Base-by-base conservation (phyloP, 2,329 filamentous ascomycete species). In the Dactylellina leptospora region DNA sequence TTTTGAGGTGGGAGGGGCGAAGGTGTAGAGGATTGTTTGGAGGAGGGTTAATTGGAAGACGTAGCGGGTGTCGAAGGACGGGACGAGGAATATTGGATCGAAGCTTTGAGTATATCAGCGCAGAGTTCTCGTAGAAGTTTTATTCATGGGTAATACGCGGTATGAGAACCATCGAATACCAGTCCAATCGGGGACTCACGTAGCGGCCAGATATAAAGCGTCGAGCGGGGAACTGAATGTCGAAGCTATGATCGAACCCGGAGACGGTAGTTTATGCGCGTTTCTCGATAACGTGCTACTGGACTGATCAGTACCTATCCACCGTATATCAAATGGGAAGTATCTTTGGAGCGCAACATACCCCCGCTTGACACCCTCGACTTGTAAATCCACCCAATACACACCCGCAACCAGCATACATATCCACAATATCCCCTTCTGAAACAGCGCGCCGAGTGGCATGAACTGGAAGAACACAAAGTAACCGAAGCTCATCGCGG, bases 381-480 rank as follows among this genome's bases (percentile, higher is more conserved):
- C 91, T 80, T 97, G 93, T n/a, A 99, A 83, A 80, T 99, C 95
- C 63, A 97, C 89, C 93, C 93, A 97, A 92, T 93, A 97, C 66
- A 99, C 91, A 25, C 95, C 93, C 0, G 93, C 92, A 69, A 96
- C 90, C 36, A 88, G 90, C 76, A 99, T 86, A 75, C 97, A 86
- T 72, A 87, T 85, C 93, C 95, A 97, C 58, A 97, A 82, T 51
- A 92, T 87, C 10, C 90, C 87, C 81, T 97, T 97, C 78, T 92
- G 92, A 44, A 88, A 81, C 30, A 88, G 78, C 6, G 85, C 84
- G 0, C 87, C 87, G 8, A 90, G 83, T 0, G 92, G 92, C 11
- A 96, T 85, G 85, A 89, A 90, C 81, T 93, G 91, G 58, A 97
- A 84, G 72, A 96, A 77, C 71, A 90, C 78, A 79, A 97, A 95